phyloP scores from a whole-genome alignment of 495 filamentous ascomycete species.

The Niebla homalea region DNA sequence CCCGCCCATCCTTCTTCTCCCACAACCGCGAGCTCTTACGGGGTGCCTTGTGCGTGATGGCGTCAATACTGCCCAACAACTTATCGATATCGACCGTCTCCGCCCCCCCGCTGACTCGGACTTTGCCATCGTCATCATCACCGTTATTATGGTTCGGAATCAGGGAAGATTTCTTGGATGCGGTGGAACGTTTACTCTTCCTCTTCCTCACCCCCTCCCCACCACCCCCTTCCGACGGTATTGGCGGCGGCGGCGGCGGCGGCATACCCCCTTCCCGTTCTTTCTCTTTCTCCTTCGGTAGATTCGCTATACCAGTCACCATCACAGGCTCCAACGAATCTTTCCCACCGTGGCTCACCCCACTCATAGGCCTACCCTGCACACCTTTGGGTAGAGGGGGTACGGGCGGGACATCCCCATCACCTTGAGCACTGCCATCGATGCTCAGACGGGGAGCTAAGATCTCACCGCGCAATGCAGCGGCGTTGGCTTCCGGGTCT shows the following conservation, averaged over 20 bases:
- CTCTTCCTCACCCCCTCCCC: slow-evolving; percentile 4
- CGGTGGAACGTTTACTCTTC: background rate
- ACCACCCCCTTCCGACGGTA: slow-evolving; percentile 12
- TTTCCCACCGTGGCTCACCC: background rate
- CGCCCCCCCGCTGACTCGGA: no score
- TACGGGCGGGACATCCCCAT: slow-evolving; percentile 16
- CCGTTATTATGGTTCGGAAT: no score
- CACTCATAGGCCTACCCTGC: background rate
- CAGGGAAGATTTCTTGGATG: no score
- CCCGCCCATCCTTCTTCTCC: no score
- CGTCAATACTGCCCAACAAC: no score
- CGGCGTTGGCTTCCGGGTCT: slow-evolving; percentile 17
- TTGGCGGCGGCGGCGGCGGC: slow-evolving; percentile 11
- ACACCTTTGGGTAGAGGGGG: slow-evolving; percentile 15
- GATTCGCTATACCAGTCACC: background rate
- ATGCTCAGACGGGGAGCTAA: slow-evolving; percentile 7
- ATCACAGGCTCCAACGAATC: background rate
- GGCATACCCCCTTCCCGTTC: no score
- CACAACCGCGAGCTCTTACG: no score
- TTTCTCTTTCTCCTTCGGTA: background rate
- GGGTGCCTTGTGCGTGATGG: no score
- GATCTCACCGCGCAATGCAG: slow-evolving; percentile 15
- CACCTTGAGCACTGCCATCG: slow-evolving; percentile 4
- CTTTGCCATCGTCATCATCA: no score
- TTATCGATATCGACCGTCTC: no score